phyloP scores from a whole-genome alignment of 176 grass and related monocot species.

The Oryza coarctata region DNA sequence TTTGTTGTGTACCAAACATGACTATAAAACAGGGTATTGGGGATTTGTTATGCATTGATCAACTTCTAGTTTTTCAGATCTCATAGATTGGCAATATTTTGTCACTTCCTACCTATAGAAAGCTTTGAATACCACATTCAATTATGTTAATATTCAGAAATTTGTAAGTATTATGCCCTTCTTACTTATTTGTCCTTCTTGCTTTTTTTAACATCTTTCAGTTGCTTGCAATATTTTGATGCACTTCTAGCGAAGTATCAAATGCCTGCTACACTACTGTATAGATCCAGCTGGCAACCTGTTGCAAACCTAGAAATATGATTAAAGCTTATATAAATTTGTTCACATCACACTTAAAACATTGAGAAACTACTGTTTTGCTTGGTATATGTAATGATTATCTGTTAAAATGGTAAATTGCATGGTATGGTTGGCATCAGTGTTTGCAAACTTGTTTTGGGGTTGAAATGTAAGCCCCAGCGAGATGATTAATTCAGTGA shows the following conservation, averaged over 20 bases:
- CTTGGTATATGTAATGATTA: not conserved
- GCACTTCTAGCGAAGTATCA: not conserved
- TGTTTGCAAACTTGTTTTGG: too few relatives aligned
- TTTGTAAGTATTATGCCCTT: not conserved
- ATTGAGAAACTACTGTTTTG: not conserved
- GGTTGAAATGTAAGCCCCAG: too few relatives aligned
- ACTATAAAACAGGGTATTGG: not conserved
- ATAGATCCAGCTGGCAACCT: not conserved
- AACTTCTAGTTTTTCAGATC: slow-evolving; percentile 7
- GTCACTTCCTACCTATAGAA: not conserved
- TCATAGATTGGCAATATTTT: slow-evolving; percentile 13
- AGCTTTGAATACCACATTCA: not conserved
- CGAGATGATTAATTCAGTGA: too few relatives aligned
- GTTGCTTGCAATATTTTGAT: not conserved
- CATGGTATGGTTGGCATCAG: not conserved
- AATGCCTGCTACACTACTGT: not conserved
- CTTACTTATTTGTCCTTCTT: not conserved
- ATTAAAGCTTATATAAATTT: not conserved
- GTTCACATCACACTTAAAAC: not conserved
- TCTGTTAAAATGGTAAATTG: not conserved
- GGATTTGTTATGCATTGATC: not conserved
- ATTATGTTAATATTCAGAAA: not conserved
- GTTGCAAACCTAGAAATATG: not conserved
- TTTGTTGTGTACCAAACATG: not conserved
- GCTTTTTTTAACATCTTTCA: not conserved